These are phyloP conservation scores for Paramecium octaurelia DNA, from an alignment of 73 alveolate species.

Conservation along the genomic window DNA sequence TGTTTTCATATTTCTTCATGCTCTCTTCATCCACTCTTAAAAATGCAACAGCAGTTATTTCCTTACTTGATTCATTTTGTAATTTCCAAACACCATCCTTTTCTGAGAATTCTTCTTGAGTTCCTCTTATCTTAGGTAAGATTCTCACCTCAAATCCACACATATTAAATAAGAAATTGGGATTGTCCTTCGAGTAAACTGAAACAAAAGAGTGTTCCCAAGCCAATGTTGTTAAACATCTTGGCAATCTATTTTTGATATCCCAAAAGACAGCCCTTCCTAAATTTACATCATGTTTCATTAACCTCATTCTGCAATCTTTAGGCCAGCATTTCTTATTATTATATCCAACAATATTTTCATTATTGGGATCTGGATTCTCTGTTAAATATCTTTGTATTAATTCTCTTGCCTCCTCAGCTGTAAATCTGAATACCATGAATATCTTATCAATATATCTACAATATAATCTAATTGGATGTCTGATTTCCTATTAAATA, in stretches of 20 bases:
- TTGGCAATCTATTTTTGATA: conserved; percentile 98
- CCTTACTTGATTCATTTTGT: conserved; percentile 99
- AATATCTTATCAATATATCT: conserved; percentile 98
- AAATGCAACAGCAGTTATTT: conserved; percentile 99
- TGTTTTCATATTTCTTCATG: conserved; percentile 95
- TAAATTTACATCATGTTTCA: conserved; percentile 99
- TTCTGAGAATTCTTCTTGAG: conserved; percentile 92
- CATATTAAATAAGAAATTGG: conserved; percentile 99
- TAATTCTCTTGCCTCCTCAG: conserved; percentile 98
- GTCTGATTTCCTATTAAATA: conserved; percentile 96
- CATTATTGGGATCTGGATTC: conserved; percentile 99
- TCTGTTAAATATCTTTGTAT: conserved; percentile 99
- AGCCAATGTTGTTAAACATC: conserved; percentile 96
- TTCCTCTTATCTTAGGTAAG: conserved; percentile 93
- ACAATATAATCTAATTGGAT: conserved; percentile 98
- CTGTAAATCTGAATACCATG: conserved; percentile 96
- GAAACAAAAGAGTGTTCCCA: conserved; percentile 99
- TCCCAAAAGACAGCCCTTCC: conserved; percentile 99
- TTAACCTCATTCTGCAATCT: conserved; percentile 99
- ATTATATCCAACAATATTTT: conserved; percentile 97
- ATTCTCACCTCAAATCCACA: conserved; percentile 99
- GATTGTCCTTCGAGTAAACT: conserved; percentile 99
- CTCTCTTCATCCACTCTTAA: conserved; percentile 99
- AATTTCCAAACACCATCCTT: conserved; percentile 99
- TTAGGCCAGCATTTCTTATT: conserved; percentile 99